These are phyloP conservation scores for Beauveria rudraprayagi DNA, from an alignment of 2,329 filamentous ascomycete species.

Conservation along the genomic window DNA sequence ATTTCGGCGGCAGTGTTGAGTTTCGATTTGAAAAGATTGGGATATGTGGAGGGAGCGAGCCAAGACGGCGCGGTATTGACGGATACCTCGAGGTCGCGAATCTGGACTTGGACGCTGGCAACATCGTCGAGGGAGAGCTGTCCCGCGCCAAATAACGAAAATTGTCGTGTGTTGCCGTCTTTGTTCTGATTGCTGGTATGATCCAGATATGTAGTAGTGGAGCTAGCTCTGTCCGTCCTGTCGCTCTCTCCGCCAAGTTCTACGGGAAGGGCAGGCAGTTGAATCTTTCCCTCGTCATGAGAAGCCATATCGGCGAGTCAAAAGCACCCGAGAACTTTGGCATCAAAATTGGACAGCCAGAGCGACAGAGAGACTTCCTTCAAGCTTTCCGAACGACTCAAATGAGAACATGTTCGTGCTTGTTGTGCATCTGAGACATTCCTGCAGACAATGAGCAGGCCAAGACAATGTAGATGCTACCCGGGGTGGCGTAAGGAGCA, in stretches of 20 bases:
- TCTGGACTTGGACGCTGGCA: slow-evolving; percentile 44
- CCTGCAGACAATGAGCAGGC: background rate
- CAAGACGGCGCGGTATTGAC: slow-evolving; percentile 52
- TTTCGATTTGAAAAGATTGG: slow-evolving; percentile 29
- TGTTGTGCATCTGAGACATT: background rate
- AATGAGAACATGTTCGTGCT: background rate
- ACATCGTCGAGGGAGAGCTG: slow-evolving; percentile 43
- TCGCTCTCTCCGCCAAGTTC: slow-evolving; percentile 11
- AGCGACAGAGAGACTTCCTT: background rate
- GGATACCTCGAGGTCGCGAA: slow-evolving; percentile 45
- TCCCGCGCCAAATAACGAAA: slow-evolving; percentile 26
- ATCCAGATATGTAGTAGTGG: slow-evolving; percentile 16
- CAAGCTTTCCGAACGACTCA: background rate
- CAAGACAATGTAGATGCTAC: background rate
- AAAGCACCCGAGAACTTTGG: background rate
- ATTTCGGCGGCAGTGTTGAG: slow-evolving; percentile 29
- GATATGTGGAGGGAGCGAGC: slow-evolving; percentile 39
- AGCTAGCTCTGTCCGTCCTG: slow-evolving; percentile 17
- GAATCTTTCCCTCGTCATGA: background rate
- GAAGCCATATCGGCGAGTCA: background rate
- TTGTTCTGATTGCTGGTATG: background rate
- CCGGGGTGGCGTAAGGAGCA: background rate
- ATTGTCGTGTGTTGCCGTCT: slow-evolving; percentile 14
- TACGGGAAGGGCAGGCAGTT: background rate
- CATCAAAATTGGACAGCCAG: too few relatives aligned